phyloP scores from a whole-genome alignment of 176 grass and related monocot genomes.

The Zoysia japonica region DNA sequence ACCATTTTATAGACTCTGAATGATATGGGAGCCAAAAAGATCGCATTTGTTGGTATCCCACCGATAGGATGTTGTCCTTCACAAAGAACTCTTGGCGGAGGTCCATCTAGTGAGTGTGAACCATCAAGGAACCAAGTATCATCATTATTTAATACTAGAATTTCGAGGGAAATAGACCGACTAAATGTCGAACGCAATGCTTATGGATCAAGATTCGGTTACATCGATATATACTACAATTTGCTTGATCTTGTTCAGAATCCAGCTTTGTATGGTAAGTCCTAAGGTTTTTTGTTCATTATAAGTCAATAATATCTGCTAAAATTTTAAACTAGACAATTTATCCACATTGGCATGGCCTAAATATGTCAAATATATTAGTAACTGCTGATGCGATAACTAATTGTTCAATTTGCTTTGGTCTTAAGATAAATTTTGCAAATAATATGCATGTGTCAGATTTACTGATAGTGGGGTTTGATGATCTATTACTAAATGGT shows the following conservation, averaged over 20 bases:
- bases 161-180: constrained; percentile 36
- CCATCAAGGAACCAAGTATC: constrained; percentile 49
- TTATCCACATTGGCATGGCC: not conserved
- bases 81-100: constrained; percentile 46
- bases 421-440: not conserved
- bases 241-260: constrained; percentile 51
- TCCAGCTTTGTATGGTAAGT: constrained; percentile 45
- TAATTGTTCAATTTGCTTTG: not conserved
- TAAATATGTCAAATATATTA: not conserved
- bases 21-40: constrained; percentile 51
- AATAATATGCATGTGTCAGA: not conserved
- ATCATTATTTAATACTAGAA: constrained; percentile 46
- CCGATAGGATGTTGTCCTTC: constrained; percentile 70
- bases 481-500: not conserved
- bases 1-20: constrained; percentile 42
- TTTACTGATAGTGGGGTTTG: not conserved
- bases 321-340: not conserved
- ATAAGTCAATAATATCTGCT: not conserved
- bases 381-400: not conserved
- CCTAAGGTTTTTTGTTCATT: not conserved
- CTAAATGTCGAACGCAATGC: constrained; percentile 31
- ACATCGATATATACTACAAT: constrained; percentile 60
- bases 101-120: constrained; percentile 45
- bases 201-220: constrained; percentile 33
- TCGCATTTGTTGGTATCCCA: constrained; percentile 59